phyloP scores from a whole-genome alignment of 192 early-diverging fungal species.

The Coemansia sp. region DNA sequence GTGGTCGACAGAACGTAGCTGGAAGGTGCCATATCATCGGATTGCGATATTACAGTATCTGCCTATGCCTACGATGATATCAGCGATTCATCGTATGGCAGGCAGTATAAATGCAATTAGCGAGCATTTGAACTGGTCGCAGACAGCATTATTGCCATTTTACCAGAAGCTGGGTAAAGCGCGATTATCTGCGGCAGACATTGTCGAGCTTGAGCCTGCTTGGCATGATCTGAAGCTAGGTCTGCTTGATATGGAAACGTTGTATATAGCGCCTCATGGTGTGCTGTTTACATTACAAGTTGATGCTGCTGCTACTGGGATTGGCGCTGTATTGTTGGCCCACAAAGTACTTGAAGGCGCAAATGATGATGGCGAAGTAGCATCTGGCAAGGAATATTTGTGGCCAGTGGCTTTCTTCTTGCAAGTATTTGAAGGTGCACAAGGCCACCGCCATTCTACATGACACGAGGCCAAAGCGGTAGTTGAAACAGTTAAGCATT shows the following conservation, averaged over 20 bases:
- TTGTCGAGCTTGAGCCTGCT: not conserved
- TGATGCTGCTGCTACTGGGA: conserved; percentile 18
- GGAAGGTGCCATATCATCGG: conserved; percentile 15
- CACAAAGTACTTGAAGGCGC: conserved; percentile 6
- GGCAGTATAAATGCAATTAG: conserved; percentile 25
- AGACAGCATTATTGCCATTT: conserved; percentile 21
- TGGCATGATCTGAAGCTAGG: conserved; percentile 14
- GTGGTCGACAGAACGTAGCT: conserved; percentile 2
- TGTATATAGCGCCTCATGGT: conserved; percentile 23
- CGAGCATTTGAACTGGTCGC: conserved; percentile 17
- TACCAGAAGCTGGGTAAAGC: conserved; percentile 9
- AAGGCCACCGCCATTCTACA: conserved; percentile 1
- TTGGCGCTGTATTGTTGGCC: conserved; percentile 25
- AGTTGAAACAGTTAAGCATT: conserved; percentile 13
- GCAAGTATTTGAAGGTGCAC: conserved; percentile 11
- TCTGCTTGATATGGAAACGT: conserved; percentile 1
- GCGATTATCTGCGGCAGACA: conserved; percentile 2
- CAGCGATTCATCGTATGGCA: conserved; percentile 4
- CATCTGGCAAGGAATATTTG: not conserved
- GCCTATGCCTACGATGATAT: conserved; percentile 10
- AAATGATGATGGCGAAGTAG: not conserved
- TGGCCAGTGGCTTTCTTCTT: conserved; percentile 26
- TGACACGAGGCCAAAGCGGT: conserved; percentile 25
- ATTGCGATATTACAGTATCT: conserved; percentile 13
- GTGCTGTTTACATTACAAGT: conserved; percentile 16